These are phyloP conservation scores for Colletotrichum orchidophilum DNA, from an alignment of 2,329 filamentous ascomycete species.

Conservation along the genomic window DNA sequence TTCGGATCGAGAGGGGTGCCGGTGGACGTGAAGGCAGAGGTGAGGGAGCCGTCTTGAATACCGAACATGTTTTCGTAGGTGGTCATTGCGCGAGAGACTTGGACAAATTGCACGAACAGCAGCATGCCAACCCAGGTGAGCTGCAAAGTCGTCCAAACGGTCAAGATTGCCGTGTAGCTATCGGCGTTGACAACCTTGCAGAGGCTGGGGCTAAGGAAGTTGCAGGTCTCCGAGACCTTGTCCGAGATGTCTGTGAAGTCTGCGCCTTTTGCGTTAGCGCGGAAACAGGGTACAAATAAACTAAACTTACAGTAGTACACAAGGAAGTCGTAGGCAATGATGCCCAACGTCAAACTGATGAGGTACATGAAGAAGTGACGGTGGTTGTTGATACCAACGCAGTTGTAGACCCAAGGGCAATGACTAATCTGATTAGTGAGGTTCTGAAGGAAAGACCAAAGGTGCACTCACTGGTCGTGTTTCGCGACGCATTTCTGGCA, in stretches of 20 bases:
- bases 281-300: background rate
- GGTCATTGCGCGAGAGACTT: slow-evolving; percentile 91
- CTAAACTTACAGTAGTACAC: slow-evolving; percentile 73
- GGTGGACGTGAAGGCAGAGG: slow-evolving; percentile 81
- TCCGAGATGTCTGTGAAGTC: slow-evolving; percentile 70
- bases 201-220: slow-evolving; percentile 76
- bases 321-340: slow-evolving; percentile 76
- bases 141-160: slow-evolving; percentile 83
- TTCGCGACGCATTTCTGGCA: slow-evolving; percentile 95
- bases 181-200: slow-evolving; percentile 84
- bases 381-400: slow-evolving; percentile 94
- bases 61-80: slow-evolving; percentile 97
- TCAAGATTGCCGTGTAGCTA: slow-evolving; percentile 82
- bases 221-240: slow-evolving; percentile 68
- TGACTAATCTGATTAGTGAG: slow-evolving; percentile 65
- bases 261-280: slow-evolving; percentile 48
- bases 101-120: slow-evolving; percentile 90
- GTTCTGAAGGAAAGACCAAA: background rate
- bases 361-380: slow-evolving; percentile 95
- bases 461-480: slow-evolving; percentile 84
- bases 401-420: slow-evolving; percentile 98
- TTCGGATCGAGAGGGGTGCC: slow-evolving; percentile 75
- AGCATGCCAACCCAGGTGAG: slow-evolving; percentile 98
- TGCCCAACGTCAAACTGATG: slow-evolving; percentile 77
- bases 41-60: slow-evolving; percentile 71